Evolutionary conservation across 2,329 filamentous ascomycete species (phyloP).

Genomic region (Davidsoniella virescens): DNA sequence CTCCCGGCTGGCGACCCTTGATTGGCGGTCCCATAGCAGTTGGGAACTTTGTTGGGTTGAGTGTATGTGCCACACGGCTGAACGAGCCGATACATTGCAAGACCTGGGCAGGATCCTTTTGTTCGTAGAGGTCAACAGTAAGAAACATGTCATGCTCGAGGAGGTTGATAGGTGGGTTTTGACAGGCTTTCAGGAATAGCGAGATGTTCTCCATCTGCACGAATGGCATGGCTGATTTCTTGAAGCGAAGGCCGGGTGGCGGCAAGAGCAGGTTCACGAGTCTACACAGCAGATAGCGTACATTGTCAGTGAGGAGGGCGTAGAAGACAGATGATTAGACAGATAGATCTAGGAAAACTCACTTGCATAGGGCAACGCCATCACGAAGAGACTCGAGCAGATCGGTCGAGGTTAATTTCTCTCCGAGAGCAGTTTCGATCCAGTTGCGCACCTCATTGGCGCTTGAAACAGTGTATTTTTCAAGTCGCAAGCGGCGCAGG

Average conservation of each 20-base stretch:
- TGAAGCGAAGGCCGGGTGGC: constrained; percentile 71
- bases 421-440: constrained; percentile 70
- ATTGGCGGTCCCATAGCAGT: constrained; percentile 49
- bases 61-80: constrained; percentile 64
- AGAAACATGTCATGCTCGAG: constrained; percentile 91
- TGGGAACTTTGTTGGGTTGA: constrained; percentile 60
- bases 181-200: constrained; percentile 80
- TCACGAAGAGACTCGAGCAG: constrained; percentile 77
- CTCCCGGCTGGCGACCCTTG: constrained; percentile 37
- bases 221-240: constrained; percentile 87
- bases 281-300: constrained; percentile 27
- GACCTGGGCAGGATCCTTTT: constrained; percentile 91
- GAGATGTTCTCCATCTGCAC: constrained; percentile 99
- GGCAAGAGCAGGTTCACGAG: constrained; percentile 68
- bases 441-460: constrained; percentile 71
- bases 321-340: neutral
- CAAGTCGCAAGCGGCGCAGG: constrained; percentile 79
- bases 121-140: constrained; percentile 89
- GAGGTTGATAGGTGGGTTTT: constrained; percentile 68
- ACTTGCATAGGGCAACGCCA: constrained; percentile 87
- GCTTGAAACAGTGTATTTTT: constrained; percentile 81
- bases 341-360: constrained; percentile 20
- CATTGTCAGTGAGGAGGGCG: neutral
- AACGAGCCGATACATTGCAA: constrained; percentile 85
- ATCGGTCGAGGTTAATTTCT: constrained; percentile 55